Conservation (phyloP, 2,329 filamentous ascomycete species). For the Trichoderma guizhouense region DNA sequence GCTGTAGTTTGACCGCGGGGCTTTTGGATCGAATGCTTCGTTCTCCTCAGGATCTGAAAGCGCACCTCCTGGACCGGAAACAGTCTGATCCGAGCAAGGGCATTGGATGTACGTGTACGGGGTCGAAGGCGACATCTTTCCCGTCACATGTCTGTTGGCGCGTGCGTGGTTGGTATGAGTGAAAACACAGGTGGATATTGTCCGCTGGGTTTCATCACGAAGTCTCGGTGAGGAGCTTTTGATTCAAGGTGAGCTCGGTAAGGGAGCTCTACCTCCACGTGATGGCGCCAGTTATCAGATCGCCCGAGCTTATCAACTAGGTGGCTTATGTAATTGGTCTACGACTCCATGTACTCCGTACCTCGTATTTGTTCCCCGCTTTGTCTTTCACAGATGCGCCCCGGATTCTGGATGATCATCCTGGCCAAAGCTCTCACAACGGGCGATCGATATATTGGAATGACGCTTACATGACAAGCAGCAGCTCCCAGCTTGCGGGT, state of each 20-base stretch:
- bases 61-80: slow-evolving; percentile 32
- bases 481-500: not conserved
- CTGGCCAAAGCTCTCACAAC: not conserved
- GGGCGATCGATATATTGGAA: slow-evolving; percentile 12
- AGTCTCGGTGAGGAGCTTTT: slow-evolving; percentile 3
- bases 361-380: slow-evolving; percentile 11
- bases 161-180: not conserved
- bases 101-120: slow-evolving; percentile 67
- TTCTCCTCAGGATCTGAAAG: slow-evolving; percentile 52
- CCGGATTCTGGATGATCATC: slow-evolving; percentile 13
- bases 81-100: slow-evolving; percentile 54
- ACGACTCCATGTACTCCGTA: not conserved
- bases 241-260: slow-evolving; percentile 11
- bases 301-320: not conserved
- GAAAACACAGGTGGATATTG: not conserved
- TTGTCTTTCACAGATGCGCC: slow-evolving; percentile 9
- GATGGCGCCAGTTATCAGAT: not conserved
- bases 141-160: slow-evolving; percentile 15
- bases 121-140: slow-evolving; percentile 48
- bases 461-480: slow-evolving; percentile 15
- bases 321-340: not conserved
- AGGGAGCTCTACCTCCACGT: not conserved
- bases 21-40: slow-evolving; percentile 83
- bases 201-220: not conserved
- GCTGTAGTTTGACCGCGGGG: slow-evolving; percentile 82